Conservation (phyloP, 2,329 filamentous ascomycete genomes). For the Karstenula rhodostoma region DNA sequence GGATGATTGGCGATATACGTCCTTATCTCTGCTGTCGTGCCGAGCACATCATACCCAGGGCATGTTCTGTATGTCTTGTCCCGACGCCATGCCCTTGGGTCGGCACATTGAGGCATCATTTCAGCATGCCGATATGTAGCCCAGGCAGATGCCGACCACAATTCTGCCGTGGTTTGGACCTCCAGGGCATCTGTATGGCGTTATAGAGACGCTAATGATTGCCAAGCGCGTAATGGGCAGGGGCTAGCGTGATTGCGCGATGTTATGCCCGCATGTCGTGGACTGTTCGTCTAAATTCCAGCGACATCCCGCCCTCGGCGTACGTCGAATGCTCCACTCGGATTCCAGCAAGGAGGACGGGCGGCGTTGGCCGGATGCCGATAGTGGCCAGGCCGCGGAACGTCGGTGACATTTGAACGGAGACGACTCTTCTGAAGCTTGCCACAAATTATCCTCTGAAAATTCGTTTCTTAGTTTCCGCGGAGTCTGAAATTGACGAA, state of each 20-base stretch:
- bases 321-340: too few species aligned
- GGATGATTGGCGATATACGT: background rate
- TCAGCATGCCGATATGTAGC: conserved; percentile 24
- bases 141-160: conserved; percentile 4
- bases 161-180: background rate
- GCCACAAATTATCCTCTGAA: background rate
- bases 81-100: conserved; percentile 19
- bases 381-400: background rate
- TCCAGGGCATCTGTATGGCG: conserved; percentile 5
- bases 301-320: background rate
- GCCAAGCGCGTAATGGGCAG: conserved; percentile 21
- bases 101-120: conserved; percentile 19
- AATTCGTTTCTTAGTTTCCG: background rate
- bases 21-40: background rate
- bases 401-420: background rate
- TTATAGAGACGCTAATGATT: conserved; percentile 17
- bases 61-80: background rate
- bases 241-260: conserved; percentile 31
- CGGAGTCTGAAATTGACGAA: background rate
- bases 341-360: background rate
- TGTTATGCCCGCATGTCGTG: conserved; percentile 29
- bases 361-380: background rate
- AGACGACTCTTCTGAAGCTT: too few species aligned
- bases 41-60: background rate
- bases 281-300: background rate